Conservation (phyloP, 164 flowering plant genomes). For the Paratinospora sagittata region DNA sequence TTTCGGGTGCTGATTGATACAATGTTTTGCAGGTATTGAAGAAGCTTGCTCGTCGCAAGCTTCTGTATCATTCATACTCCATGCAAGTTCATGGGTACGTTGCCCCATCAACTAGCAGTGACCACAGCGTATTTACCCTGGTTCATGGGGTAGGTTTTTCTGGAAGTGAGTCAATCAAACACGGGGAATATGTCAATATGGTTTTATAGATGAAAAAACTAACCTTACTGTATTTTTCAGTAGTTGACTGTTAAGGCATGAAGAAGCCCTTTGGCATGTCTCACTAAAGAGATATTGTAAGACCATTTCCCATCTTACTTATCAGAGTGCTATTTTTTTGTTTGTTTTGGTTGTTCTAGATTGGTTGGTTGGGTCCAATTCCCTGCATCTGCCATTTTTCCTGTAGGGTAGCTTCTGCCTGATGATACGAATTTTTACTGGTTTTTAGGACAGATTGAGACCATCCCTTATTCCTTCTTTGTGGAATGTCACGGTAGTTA, state of each 20-base stretch:
- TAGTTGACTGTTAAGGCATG: background rate
- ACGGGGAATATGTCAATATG: background rate
- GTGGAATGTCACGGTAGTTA: too few relatives aligned
- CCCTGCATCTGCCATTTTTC: background rate
- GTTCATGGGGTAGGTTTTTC: slow-evolving; percentile 78
- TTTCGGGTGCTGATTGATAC: background rate
- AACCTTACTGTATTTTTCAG: background rate
- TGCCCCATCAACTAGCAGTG: slow-evolving; percentile 35
- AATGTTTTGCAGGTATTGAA: slow-evolving; percentile 60
- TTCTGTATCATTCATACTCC: slow-evolving; percentile 89
- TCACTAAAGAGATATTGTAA: background rate
- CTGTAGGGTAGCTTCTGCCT: background rate
- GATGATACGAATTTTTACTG: background rate
- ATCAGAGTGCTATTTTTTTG: too few relatives aligned
- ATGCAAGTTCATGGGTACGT: slow-evolving; percentile 96
- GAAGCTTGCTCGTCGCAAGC: slow-evolving; percentile 65
- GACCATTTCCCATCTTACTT: background rate
- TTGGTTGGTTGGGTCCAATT: background rate
- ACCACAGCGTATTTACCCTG: slow-evolving; percentile 52
- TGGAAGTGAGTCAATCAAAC: background rate
- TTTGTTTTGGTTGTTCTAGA: too few relatives aligned
- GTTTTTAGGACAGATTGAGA: too few relatives aligned
- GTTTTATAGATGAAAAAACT: background rate
- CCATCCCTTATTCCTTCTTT: too few relatives aligned
- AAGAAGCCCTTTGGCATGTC: background rate